phyloP scores from a whole-genome alignment of 768 basidiomycete species.

The Naganishia onofrii region DNA sequence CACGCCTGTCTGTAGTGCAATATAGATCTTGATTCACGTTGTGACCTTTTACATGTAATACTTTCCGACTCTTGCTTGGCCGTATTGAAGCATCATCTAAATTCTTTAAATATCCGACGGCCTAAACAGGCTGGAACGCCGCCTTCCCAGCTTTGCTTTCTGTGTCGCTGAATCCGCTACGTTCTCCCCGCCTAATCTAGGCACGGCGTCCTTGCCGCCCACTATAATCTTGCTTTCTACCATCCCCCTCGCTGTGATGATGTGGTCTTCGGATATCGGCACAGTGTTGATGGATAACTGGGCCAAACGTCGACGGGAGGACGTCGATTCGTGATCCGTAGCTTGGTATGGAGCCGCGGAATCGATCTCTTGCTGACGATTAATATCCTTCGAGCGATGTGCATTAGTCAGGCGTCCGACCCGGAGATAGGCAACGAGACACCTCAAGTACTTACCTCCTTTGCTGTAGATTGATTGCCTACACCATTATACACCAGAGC shows the following conservation, averaged over 20 bases:
- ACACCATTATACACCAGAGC: neutral
- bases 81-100: neutral
- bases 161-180: neutral
- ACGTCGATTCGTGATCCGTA: neutral
- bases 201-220: neutral
- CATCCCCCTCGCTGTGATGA: neutral
- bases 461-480: neutral
- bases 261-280: neutral
- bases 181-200: neutral
- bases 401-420: too few relatives aligned
- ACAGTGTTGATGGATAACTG: slow-evolving; percentile 14
- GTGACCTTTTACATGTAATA: neutral
- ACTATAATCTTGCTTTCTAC: neutral
- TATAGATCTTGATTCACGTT: neutral
- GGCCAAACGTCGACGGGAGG: slow-evolving; percentile 11
- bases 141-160: slow-evolving; percentile 17
- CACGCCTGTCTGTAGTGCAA: neutral
- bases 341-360: neutral
- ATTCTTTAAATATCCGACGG: neutral
- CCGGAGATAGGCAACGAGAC: too few relatives aligned
- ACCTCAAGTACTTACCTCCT: neutral
- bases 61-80: neutral
- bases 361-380: too few relatives aligned
- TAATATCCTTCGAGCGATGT: neutral
- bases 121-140: slow-evolving; percentile 12